These are phyloP conservation scores for Syzygium aqueum DNA, from an alignment of 345 rosid species.

Conservation along the genomic window DNA sequence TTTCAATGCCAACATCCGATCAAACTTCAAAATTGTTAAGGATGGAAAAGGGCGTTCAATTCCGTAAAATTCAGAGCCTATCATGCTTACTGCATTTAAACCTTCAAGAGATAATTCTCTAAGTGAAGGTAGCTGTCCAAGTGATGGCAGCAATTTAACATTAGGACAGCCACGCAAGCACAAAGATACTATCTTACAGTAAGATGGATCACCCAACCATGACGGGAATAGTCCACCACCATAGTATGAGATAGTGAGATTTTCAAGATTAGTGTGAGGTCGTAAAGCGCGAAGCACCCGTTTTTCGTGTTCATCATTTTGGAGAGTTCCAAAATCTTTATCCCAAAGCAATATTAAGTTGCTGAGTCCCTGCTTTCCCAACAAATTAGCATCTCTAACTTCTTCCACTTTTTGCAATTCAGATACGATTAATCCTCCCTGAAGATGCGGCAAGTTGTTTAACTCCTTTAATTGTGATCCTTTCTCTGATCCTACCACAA, in stretches of 20 bases:
- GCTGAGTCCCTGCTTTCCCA: accelerated
- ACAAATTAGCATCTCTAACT: too few species aligned
- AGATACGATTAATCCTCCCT: neutral
- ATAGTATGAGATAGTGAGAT: neutral
- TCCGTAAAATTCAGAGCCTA: neutral
- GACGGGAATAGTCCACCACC: neutral
- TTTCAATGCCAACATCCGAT: neutral
- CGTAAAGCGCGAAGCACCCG: accelerated
- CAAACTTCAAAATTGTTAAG: neutral
- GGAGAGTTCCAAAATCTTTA: accelerated
- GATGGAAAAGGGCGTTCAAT: neutral
- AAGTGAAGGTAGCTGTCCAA: neutral
- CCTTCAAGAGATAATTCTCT: neutral
- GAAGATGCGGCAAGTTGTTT: neutral
- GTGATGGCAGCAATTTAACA: accelerated
- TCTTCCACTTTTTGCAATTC: neutral
- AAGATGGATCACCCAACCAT: neutral
- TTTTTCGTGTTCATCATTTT: accelerated
- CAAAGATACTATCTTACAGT: neutral
- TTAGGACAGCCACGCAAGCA: accelerated
- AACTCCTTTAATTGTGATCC: neutral
- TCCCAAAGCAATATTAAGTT: neutral
- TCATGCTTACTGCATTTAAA: accelerated
- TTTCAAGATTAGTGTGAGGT: neutral
- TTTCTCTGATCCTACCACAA: neutral